Base-by-base conservation (phyloP, 83 land plant species). In the Thuja plicata region DNA sequence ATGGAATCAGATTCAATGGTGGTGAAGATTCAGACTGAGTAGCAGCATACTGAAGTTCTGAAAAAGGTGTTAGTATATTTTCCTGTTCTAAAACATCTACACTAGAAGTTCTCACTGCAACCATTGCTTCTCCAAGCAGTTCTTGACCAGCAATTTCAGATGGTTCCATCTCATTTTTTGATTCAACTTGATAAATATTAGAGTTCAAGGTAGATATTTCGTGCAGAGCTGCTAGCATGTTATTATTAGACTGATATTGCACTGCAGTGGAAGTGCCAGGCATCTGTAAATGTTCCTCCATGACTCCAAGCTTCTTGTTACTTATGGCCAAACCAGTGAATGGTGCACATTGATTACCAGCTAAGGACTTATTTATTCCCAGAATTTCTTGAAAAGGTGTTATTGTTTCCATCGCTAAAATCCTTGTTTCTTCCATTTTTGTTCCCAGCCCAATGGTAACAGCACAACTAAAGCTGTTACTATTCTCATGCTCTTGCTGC, bases 21-120 rank as follows among this genome's bases (percentile, higher is more conserved):
- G 55, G 5, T 30, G 86, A 84, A 84, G 86, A 46, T 81, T 43
- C 50, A 45, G 84, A 81, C 41, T 81, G 84, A 45, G 52, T 27
- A 81, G 48, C 40, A 76, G 79, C 35, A 76, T 76, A 76, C 17
- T 76, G 79, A 43, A 81, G 32, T 24, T 2, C 84, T 81, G n/a
- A 81, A 43, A 50, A 8, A 45, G 52, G 84, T 41, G 52, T 21
- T 40, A 78, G 21, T 21, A 78, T 40, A 37, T 78, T 35, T 81
- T 81, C 21, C n/a, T 81, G 30, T 8, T 81, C 30, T 41, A 43
- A 45, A 43, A 43, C 12, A 21, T 43, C 5, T 81, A 7, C 5
- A 3, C 8, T 21, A 81, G 84, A 41, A 24, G 8, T 81, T 45
- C 52, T 6, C 41, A 0, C 27, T 45, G 52, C 52, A 81, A 41